Conservation (phyloP, 805 yeast species). For the Candida corydali region DNA sequence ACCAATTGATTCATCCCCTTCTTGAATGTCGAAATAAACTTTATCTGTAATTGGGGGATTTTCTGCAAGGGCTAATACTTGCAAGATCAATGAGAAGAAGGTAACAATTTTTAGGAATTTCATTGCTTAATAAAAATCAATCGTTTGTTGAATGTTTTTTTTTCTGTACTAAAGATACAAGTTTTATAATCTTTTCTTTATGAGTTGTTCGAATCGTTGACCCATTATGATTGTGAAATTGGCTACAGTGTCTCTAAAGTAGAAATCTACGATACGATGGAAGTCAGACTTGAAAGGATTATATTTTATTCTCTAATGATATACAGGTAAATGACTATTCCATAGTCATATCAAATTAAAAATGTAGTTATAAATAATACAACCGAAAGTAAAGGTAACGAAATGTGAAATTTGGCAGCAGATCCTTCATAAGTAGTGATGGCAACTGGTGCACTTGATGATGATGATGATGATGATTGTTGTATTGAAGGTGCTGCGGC, state of each 20-base stretch:
- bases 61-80: conserved; percentile 18
- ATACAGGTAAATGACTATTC: too few species aligned
- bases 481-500: background rate
- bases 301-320: too few species aligned
- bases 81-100: conserved; percentile 3
- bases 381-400: background rate
- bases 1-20: conserved; percentile 75
- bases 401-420: background rate
- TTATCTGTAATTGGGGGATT: conserved; percentile 64
- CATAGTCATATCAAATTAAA: too few species aligned
- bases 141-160: background rate
- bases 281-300: too few species aligned
- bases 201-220: too few species aligned
- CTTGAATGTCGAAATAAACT: conserved; percentile 82
- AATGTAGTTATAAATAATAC: background rate
- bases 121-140: conserved; percentile 9
- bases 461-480: background rate
- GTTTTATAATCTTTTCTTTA: too few species aligned
- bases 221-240: too few species aligned
- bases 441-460: background rate
- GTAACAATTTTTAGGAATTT: conserved; percentile 10
- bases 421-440: conserved; percentile 3
- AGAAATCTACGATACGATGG: too few species aligned
- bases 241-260: too few species aligned
- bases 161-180: background rate